Evolutionary conservation across 306 rosid species (phyloP).

Genomic region (Arachis stenosperma): DNA sequence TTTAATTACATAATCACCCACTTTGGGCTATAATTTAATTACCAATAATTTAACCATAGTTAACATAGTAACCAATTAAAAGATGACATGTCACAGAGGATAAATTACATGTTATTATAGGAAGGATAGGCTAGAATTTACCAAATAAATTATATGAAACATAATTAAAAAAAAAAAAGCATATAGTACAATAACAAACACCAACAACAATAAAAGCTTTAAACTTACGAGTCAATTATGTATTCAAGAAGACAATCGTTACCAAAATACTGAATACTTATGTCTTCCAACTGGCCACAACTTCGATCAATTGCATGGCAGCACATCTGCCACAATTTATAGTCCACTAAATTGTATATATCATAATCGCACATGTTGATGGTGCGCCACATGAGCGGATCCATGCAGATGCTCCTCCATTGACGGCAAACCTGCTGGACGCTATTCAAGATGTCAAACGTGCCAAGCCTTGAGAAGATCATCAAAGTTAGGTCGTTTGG

Average conservation of each 20-base stretch:
- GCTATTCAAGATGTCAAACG: slow-evolving; percentile 35
- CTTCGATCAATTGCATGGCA: slow-evolving; percentile 47
- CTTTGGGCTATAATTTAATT: no score
- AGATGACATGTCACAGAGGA: no score
- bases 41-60: no score
- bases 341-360: not conserved
- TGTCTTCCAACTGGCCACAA: slow-evolving; percentile 37
- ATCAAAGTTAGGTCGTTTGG: slow-evolving; percentile 40
- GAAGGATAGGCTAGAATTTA: no score
- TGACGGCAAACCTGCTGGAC: slow-evolving; percentile 46
- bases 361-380: slow-evolving; percentile 37
- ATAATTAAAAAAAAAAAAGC: no score
- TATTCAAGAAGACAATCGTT: slow-evolving; percentile 26
- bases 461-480: slow-evolving; percentile 40
- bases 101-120: no score
- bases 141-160: no score
- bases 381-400: slow-evolving; percentile 49
- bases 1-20: no score
- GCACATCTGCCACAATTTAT: slow-evolving; percentile 41
- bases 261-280: slow-evolving; percentile 34
- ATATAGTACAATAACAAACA: no score
- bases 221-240: no score
- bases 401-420: slow-evolving; percentile 51
- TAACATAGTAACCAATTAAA: no score
- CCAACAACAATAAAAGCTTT: no score